Evolutionary conservation across 176 grass and related monocot genomes (phyloP), one percentile per base, ranked within the genome.

Genomic region (Lolium rigidum): DNA sequence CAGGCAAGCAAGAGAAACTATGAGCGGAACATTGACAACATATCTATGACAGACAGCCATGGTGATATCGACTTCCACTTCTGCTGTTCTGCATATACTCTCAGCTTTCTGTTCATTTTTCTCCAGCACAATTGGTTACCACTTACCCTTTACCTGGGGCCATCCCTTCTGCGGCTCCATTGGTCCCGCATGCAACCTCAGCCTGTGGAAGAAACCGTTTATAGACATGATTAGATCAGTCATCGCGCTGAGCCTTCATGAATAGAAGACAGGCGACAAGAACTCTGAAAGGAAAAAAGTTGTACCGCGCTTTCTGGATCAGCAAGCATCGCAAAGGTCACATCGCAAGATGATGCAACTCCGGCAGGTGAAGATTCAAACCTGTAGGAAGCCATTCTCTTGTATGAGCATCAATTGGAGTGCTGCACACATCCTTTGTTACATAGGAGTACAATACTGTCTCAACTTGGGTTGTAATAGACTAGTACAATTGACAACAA

Each of bases 271-370:
- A n/a, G 22, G 51, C 12, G 31, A 22, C 15, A 8, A 61, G 28
- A 16, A 71, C 17, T 26, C 55, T 24, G 61, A 81, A 70, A 28
- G 5, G 43, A 62, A 81, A 81, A 78, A 80, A 84, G 48, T 68
- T 82, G 22, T 90, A 84, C 91, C 84, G 90, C 95, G 56, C 93
- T 95, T 9, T 85, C 86, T 75, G 95, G 93, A 54, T 98, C 95
- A 80, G 93, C 95, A 58, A 95, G 87, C 93, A 94, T 95, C 20
- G 90, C 88, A 82, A 98, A 95, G 37, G 95, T 95, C 71, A 98
- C 91, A 44, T 95, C 87, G 15, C 91, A 94, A 57, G 95, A 89
- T 11, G 91, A 92, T 86, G 91, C 88, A 58, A 94, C 90, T 84
- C 75, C 25, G 39, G 91, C 95, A 12, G 93, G 91, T 25, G 95